Base-by-base conservation (phyloP, 2,329 filamentous ascomycete species). In the Dendrostoma leiphaemia region DNA sequence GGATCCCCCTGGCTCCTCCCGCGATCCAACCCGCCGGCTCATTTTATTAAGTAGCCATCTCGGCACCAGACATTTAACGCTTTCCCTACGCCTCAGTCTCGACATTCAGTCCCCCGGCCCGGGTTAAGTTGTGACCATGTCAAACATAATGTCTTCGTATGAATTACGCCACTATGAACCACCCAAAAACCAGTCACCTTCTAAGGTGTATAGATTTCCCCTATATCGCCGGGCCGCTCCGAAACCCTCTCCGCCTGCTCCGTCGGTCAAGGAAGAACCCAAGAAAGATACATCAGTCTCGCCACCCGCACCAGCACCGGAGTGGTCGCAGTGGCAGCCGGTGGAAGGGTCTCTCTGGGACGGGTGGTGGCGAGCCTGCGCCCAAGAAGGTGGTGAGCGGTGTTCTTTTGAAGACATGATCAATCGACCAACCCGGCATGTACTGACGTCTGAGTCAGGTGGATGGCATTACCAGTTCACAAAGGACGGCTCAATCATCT, bases 391-490 rank as follows among this genome's bases (percentile, higher is more conserved):
- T 37, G 48, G 52, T 57, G 21, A 31, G 48, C 17, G 12, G 23
- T 35, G 3, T 10, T 12, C 6, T 9, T 8, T 34, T 21, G 12
- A 8, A 4, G 19, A n/a, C 10, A 12, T n/a, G 10, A 41, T 7
- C 24, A 31, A 9, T 31, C 2, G 13, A 32, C 7, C 9, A 23
- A 19, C 24, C 10, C 10, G 8, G 6, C 21, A 3, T 15, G n/a
- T 26, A 15, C 48, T 43, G 15, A 21, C 13, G 7, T 38, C 41
- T 35, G 26, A 54, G 3, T 28, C 17, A 55, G 55, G 55, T 41
- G 43, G 48, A 13, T 57, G 55, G 55, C 15, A 37, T 1, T 57
- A 57, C 28, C 43, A 55, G 13, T 51, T 57, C 26, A 55, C 55
- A 4, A 51, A 57, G 35, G 51, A 57, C 8, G 49, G 40, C 15